Conservation (phyloP, 805 yeast genomes). For the Candida arabinofermentans region DNA sequence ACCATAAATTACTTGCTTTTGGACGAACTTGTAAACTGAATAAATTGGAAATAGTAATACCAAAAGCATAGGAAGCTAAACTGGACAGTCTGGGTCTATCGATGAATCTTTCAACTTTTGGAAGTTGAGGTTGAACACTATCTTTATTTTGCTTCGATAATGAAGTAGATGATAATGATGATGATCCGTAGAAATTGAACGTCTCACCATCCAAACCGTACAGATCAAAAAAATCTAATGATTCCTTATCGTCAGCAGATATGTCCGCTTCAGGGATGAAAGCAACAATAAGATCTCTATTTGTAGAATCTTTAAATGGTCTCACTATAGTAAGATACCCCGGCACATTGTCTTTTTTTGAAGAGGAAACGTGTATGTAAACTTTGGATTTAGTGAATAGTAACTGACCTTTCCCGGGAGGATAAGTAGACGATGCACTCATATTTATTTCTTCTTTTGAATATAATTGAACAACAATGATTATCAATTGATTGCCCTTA, state of each 20-base stretch:
- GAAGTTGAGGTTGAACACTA: constrained; percentile 19
- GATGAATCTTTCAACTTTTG: constrained; percentile 35
- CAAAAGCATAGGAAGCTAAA: constrained; percentile 63
- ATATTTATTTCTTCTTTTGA: neutral
- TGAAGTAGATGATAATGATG: neutral
- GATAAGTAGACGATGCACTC: constrained; percentile 9
- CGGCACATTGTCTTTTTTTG: constrained; percentile 69
- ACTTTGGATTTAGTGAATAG: constrained; percentile 63
- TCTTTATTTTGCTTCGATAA: neutral
- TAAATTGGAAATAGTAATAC: constrained; percentile 52
- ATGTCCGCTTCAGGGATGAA: constrained; percentile 61
- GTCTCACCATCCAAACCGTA: constrained; percentile 36
- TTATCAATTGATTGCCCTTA: no score
- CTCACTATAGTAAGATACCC: constrained; percentile 70
- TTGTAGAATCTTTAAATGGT: constrained; percentile 43
- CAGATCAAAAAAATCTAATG: constrained; percentile 35
- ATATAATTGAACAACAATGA: no score
- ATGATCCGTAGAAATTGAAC: constrained; percentile 15
- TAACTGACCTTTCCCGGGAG: constrained; percentile 42
- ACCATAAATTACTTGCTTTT: constrained; percentile 88
- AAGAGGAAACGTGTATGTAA: constrained; percentile 76
- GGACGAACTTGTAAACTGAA: constrained; percentile 81
- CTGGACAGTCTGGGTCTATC: constrained; percentile 50
- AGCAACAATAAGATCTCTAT: constrained; percentile 57
- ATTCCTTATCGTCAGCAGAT: constrained; percentile 21